A percentile compares a stretch with the other conserved stretches of the same genome.
Evolutionary conservation across 306 rosid species (phyloP).

Genomic region (Sicyos baderoa): DNA sequence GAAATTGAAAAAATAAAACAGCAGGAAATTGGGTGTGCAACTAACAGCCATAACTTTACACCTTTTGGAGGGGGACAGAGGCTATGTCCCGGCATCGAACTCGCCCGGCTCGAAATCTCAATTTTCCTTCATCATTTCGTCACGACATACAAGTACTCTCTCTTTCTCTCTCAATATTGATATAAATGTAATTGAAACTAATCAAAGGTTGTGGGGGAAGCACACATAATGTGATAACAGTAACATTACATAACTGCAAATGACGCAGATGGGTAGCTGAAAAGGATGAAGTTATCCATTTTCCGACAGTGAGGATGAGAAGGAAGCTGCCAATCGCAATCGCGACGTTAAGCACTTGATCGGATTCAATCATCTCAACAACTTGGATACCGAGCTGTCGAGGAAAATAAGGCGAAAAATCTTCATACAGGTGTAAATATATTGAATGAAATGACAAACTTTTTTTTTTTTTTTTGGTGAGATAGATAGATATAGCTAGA

Average conservation of each 20-base stretch:
- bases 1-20: background rate
- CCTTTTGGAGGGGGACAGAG: slow-evolving; percentile 96
- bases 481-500: slow-evolving; percentile 14
- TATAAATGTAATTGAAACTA: too few species aligned
- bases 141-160: slow-evolving; percentile 47
- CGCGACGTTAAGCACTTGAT: slow-evolving; percentile 3
- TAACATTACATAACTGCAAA: too few species aligned
- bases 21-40: slow-evolving; percentile 31
- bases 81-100: slow-evolving; percentile 86
- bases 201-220: too few species aligned
- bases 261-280: slow-evolving; percentile 4
- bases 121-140: slow-evolving; percentile 61
- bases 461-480: background rate
- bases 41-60: slow-evolving; percentile 37
- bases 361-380: slow-evolving; percentile 15
- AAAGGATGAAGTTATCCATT: slow-evolving; percentile 20
- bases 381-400: slow-evolving; percentile 11
- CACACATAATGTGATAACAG: too few species aligned
- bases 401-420: slow-evolving; percentile 13
- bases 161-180: background rate
- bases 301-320: slow-evolving; percentile 25
- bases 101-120: slow-evolving; percentile 60
- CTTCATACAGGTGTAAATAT: slow-evolving; percentile 4
- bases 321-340: slow-evolving; percentile 22
- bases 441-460: background rate